A percentile compares a stretch with the other conserved stretches of the same genome.
Conservation (phyloP, 768 basidiomycete genomes). For the Boletus reticulatus region DNA sequence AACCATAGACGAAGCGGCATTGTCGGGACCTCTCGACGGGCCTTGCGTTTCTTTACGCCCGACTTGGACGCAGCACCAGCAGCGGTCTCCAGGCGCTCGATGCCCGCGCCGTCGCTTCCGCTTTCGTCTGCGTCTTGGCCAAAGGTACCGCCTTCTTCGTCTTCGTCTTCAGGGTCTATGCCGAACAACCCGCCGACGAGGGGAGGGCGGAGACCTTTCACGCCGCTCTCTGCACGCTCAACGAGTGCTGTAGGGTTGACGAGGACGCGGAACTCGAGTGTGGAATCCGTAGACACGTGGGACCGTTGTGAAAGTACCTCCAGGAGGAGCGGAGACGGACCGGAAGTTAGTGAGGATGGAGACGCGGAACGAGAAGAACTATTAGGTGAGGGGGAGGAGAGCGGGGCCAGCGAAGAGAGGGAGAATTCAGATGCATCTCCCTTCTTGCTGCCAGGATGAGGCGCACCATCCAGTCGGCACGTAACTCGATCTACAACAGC, state of each 20-base stretch:
- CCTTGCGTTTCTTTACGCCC: slow-evolving; percentile 22
- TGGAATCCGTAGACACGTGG: slow-evolving; percentile 68
- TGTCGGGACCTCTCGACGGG: slow-evolving; percentile 38
- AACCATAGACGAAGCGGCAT: slow-evolving; percentile 72
- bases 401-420: slow-evolving; percentile 16
- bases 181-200: slow-evolving; percentile 37
- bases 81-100: slow-evolving; percentile 27
- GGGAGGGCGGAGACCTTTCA: slow-evolving; percentile 57
- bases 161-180: slow-evolving; percentile 46
- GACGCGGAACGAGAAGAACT: slow-evolving; percentile 1
- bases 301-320: slow-evolving; percentile 64
- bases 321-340: slow-evolving; percentile 46
- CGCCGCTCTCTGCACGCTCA: slow-evolving; percentile 58
- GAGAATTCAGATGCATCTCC: slow-evolving; percentile 6
- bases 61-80: slow-evolving; percentile 20
- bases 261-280: slow-evolving; percentile 80
- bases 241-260: slow-evolving; percentile 68
- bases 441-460: background rate
- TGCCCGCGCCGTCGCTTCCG: slow-evolving; percentile 37
- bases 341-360: slow-evolving; percentile 18
- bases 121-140: slow-evolving; percentile 38
- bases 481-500: slow-evolving; percentile 51
- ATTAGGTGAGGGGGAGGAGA: background rate
- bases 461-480: background rate
- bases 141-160: slow-evolving; percentile 36